Evolutionary conservation across 176 grass and related monocot genomes (phyloP).

Genomic region (Puya raimondii): DNA sequence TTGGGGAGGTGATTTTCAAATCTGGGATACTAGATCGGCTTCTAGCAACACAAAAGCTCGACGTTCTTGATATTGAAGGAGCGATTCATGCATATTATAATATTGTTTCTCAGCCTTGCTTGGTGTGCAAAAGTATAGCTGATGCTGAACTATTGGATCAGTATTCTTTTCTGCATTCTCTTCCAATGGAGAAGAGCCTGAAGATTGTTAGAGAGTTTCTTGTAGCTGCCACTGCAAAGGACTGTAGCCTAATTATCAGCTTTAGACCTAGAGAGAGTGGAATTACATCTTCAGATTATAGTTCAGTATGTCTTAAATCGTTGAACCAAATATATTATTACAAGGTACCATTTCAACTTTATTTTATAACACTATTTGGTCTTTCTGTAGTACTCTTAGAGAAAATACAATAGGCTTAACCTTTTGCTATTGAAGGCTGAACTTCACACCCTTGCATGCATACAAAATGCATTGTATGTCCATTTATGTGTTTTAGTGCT

Average conservation of each 20-base stretch:
- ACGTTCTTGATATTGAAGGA: constrained; percentile 86
- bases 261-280: constrained; percentile 46
- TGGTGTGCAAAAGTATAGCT: constrained; percentile 45
- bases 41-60: constrained; percentile 67
- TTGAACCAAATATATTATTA: constrained; percentile 63
- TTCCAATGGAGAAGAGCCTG: constrained; percentile 47
- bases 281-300: constrained; percentile 29
- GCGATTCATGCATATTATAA: constrained; percentile 84
- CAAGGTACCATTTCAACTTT: constrained; percentile 45
- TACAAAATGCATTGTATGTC: too few species aligned
- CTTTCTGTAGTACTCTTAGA: too few species aligned
- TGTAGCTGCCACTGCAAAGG: constrained; percentile 72
- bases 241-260: constrained; percentile 88
- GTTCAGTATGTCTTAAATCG: constrained; percentile 54
- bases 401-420: too few species aligned
- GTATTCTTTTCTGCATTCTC: constrained; percentile 54
- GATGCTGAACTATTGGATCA: constrained; percentile 46
- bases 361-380: too few species aligned
- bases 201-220: constrained; percentile 75
- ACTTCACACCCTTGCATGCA: too few species aligned
- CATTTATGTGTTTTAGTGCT: too few species aligned
- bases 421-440: too few species aligned
- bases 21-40: constrained; percentile 56
- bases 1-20: constrained; percentile 52
- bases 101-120: constrained; percentile 61